phyloP scores from a whole-genome alignment of 129 eudicot genomes.

The Deinandra increscens region DNA sequence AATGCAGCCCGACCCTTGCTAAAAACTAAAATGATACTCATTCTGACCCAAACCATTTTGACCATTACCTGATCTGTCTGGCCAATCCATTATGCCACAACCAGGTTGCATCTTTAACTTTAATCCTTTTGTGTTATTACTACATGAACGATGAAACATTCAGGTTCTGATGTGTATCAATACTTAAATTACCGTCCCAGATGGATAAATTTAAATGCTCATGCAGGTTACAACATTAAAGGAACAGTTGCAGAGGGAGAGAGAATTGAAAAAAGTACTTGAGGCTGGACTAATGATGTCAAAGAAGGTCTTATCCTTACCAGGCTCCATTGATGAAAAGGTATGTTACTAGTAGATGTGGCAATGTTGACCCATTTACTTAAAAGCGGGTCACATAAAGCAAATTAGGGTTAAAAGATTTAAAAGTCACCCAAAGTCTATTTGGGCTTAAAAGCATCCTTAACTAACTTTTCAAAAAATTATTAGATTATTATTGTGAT shows the following conservation, averaged over 20 bases:
- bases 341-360: constrained; percentile 38
- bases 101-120: background rate
- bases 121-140: background rate
- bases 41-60: background rate
- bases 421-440: too few species aligned
- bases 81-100: background rate
- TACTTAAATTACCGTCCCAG: background rate
- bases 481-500: too few species aligned
- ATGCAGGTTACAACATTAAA: constrained; percentile 66
- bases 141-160: background rate
- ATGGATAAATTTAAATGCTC: constrained; percentile 7
- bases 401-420: too few species aligned
- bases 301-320: constrained; percentile 35
- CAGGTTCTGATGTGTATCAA: constrained; percentile 8
- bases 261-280: constrained; percentile 57
- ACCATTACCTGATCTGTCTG: background rate
- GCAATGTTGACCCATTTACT: background rate
- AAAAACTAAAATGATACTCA: background rate
- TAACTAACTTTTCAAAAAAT: too few species aligned
- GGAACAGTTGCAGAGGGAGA: constrained; percentile 71
- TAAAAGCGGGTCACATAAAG: background rate
- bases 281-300: constrained; percentile 58
- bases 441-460: too few species aligned
- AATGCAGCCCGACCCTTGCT: background rate
- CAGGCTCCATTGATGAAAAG: constrained; percentile 60